Evolutionary conservation across 768 basidiomycete species (phyloP).

Genomic region (Tricholoma sp.): DNA sequence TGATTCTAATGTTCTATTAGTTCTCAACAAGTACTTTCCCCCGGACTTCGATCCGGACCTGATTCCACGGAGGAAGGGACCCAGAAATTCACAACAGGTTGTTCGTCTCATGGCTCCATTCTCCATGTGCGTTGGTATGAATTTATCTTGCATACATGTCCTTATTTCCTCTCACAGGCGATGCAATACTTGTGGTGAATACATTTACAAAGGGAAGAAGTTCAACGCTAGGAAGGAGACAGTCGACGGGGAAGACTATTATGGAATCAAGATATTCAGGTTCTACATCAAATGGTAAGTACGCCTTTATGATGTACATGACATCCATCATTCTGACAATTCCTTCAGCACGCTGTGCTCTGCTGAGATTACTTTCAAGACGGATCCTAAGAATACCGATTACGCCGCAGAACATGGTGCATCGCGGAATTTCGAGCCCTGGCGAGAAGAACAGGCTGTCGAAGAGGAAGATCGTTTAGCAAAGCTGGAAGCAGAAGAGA

Average conservation of each 20-base stretch:
- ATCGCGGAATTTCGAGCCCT: conserved; percentile 96
- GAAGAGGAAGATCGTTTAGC: conserved; percentile 84
- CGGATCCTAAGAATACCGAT: conserved; percentile 97
- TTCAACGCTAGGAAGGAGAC: conserved; percentile 99
- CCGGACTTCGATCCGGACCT: conserved; percentile 98
- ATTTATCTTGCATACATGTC: not conserved
- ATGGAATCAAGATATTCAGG: conserved; percentile 94
- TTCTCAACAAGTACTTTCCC: conserved; percentile 93
- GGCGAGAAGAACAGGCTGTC: conserved; percentile 76
- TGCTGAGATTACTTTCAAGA: conserved; percentile 99
- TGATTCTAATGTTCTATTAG: conserved; percentile 31
- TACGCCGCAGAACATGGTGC: conserved; percentile 94
- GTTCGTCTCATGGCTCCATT: conserved; percentile 99
- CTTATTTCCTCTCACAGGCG: conserved; percentile 47
- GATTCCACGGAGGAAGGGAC: conserved; percentile 85
- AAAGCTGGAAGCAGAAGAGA: conserved; percentile 86
- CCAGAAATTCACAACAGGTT: conserved; percentile 94
- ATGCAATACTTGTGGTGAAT: conserved; percentile 95
- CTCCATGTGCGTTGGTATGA: conserved; percentile 66
- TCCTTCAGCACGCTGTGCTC: conserved; percentile 80
- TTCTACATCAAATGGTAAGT: conserved; percentile 89
- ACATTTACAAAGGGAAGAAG: conserved; percentile 99
- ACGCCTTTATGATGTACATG: not conserved
- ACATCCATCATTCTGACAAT: conserved; percentile 10
- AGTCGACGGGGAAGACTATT: conserved; percentile 94